Conservation (phyloP, 2,329 filamentous ascomycete species). For the Fusarium tanahbumbuense region DNA sequence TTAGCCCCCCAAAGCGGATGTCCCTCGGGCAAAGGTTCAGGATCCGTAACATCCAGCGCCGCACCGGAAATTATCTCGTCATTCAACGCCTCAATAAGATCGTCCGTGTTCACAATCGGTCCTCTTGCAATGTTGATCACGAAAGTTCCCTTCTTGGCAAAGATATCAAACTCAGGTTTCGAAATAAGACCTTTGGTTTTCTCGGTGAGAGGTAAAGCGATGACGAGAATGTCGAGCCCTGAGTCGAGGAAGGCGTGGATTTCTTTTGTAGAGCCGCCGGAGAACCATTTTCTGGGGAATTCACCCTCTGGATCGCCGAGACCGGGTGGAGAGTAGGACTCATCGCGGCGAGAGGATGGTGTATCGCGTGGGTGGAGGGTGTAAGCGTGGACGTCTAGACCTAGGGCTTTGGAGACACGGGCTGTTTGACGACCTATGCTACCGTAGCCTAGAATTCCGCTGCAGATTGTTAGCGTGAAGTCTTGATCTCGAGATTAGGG, state of each 20-base stretch:
- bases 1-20: constrained; percentile 76
- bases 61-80: constrained; percentile 66
- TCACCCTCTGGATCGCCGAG: constrained; percentile 66
- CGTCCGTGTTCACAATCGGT: constrained; percentile 61
- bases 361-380: constrained; percentile 77
- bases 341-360: constrained; percentile 71
- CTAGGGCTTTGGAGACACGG: constrained; percentile 71
- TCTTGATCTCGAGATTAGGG: accelerated
- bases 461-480: constrained; percentile 30
- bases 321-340: constrained; percentile 74
- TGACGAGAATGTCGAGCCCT: constrained; percentile 64
- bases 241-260: constrained; percentile 63
- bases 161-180: constrained; percentile 59
- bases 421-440: constrained; percentile 66
- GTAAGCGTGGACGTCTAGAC: constrained; percentile 79
- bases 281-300: constrained; percentile 64
- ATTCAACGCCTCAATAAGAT: constrained; percentile 71
- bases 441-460: constrained; percentile 66
- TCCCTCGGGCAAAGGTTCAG: constrained; percentile 77
- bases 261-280: constrained; percentile 56
- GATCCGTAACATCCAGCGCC: constrained; percentile 82
- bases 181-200: constrained; percentile 64
- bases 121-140: constrained; percentile 79
- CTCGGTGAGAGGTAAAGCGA: constrained; percentile 63
- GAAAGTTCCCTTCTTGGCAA: constrained; percentile 64